Evolutionary conservation across 1,284 basidiomycete genomes (phyloP).

Genomic region (Malassezia sp.): DNA sequence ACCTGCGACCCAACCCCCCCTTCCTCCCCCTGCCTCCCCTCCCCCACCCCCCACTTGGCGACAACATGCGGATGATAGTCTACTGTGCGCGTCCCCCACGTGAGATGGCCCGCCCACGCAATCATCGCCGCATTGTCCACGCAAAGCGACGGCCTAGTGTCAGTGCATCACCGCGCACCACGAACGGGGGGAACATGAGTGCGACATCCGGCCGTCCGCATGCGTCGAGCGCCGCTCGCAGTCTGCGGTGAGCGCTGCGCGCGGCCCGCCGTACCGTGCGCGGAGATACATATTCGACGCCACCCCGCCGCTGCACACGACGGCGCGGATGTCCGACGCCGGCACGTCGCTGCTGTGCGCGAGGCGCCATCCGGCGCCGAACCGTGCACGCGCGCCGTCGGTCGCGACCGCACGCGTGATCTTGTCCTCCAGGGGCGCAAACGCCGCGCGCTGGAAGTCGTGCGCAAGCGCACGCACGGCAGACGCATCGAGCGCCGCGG

Average conservation of each 20-base stretch:
- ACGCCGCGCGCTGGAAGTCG: constrained; percentile 34
- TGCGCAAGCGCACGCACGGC: constrained; percentile 16
- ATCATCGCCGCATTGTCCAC: constrained; percentile 46
- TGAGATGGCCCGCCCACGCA: constrained; percentile 32
- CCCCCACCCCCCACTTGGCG: constrained; percentile 39
- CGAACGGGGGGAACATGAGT: constrained; percentile 33
- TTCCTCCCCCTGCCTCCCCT: no score
- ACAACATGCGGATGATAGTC: constrained; percentile 24
- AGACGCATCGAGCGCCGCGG: neutral
- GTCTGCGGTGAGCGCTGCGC: neutral
- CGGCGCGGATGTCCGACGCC: constrained; percentile 16
- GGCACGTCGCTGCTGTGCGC: neutral
- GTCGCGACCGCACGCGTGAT: constrained; percentile 17
- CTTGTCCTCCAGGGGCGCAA: constrained; percentile 37
- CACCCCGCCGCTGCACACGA: constrained; percentile 42
- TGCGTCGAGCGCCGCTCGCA: constrained; percentile 20
- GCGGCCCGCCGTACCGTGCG: neutral
- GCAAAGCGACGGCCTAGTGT: constrained; percentile 20
- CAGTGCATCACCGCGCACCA: neutral
- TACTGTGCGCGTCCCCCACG: constrained; percentile 21
- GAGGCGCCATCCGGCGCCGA: constrained; percentile 14
- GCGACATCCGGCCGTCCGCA: constrained; percentile 18
- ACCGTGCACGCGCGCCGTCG: neutral
- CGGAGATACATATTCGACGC: constrained; percentile 35
- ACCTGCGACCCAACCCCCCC: no score